phyloP scores from a whole-genome alignment of 306 rosid genomes.

The Glycine latifolia region DNA sequence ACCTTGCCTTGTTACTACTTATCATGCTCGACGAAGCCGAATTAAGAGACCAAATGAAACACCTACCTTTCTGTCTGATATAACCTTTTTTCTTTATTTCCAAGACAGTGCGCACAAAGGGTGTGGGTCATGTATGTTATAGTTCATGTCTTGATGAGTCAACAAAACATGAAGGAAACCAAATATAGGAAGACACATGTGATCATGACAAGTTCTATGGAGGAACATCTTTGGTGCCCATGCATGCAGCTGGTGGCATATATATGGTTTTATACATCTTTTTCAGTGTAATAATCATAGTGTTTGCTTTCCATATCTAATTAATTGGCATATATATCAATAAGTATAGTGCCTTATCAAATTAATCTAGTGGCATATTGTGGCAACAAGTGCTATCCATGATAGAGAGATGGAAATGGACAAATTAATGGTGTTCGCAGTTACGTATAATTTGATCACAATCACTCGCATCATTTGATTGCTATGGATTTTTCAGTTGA shows the following conservation, averaged over 20 bases:
- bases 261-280: constrained; percentile 27
- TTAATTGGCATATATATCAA: not conserved
- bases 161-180: constrained; percentile 39
- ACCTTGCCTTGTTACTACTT: constrained; percentile 35
- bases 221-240: constrained; percentile 52
- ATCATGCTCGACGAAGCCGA: constrained; percentile 37
- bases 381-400: constrained; percentile 2
- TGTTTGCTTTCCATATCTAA: constrained; percentile 46
- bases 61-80: not conserved
- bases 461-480: not conserved
- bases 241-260: not conserved
- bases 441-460: not conserved
- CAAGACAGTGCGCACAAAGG: constrained; percentile 55
- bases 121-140: constrained; percentile 52
- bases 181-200: constrained; percentile 56
- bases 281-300: constrained; percentile 55
- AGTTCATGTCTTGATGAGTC: constrained; percentile 45
- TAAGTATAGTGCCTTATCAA: not conserved
- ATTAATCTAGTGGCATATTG: not conserved
- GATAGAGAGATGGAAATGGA: not conserved
- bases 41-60: constrained; percentile 53
- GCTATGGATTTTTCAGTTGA: not conserved
- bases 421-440: not conserved
- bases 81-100: constrained; percentile 25
- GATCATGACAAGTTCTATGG: constrained; percentile 52